phyloP scores from a whole-genome alignment of 257 asterid genomes.

The Sherardia arvensis region DNA sequence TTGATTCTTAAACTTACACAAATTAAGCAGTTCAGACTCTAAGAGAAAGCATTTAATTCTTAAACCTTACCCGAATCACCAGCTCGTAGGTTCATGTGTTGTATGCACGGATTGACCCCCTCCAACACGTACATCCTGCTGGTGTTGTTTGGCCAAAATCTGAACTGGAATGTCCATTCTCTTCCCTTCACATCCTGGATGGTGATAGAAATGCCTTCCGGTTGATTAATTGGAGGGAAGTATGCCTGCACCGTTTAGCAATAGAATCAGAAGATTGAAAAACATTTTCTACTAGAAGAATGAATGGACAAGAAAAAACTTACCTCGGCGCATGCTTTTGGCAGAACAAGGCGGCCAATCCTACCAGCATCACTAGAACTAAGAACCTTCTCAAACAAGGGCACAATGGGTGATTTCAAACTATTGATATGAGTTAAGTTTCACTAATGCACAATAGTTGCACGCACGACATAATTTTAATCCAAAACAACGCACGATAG shows the following conservation, averaged over 20 bases:
- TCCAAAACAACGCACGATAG: too few relatives aligned
- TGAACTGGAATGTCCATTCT: slow-evolving; percentile 94
- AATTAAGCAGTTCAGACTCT: too few relatives aligned
- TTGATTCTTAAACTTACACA: slow-evolving; percentile 3
- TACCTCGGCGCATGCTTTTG: slow-evolving; percentile 99
- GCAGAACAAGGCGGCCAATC: slow-evolving; percentile 95
- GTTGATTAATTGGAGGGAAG: slow-evolving; percentile 81
- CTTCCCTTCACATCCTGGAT: slow-evolving; percentile 94
- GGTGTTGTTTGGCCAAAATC: slow-evolving; percentile 99
- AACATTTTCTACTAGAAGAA: background rate
- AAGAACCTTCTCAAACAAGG: slow-evolving; percentile 87
- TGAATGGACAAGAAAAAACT: slow-evolving; percentile 21
- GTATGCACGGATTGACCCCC: slow-evolving; percentile 99
- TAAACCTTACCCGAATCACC: slow-evolving; percentile 81
- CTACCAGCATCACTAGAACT: slow-evolving; percentile 99
- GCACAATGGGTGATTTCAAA: slow-evolving; percentile 68
- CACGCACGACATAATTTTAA: too few relatives aligned
- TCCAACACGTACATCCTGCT: slow-evolving; percentile 98
- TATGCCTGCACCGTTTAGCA: slow-evolving; percentile 51
- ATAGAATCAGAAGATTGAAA: background rate
- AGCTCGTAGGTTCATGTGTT: slow-evolving; percentile 92
- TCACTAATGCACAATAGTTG: slow-evolving; percentile 2
- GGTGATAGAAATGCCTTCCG: slow-evolving; percentile 88
- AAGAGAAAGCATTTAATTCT: too few relatives aligned
- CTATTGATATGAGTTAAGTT: slow-evolving; percentile 49